Evolutionary conservation across 208 protist species (phyloP).

Genomic region (Leptomonas seymouri): DNA sequence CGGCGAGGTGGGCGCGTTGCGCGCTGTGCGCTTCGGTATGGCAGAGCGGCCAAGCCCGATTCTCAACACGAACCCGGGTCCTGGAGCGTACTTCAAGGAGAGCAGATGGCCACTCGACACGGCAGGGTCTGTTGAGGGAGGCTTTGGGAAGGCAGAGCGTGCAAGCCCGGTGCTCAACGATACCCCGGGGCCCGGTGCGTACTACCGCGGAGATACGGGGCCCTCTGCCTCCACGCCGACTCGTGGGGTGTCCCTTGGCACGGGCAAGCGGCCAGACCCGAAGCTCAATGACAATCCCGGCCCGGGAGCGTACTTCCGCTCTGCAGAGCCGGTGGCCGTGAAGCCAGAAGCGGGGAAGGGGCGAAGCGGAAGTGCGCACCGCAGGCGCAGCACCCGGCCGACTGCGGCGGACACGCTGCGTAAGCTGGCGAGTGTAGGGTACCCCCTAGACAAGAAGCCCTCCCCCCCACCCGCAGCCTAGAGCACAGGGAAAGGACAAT

Average conservation of each 20-base stretch:
- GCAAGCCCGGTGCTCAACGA: background rate
- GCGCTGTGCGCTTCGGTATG: background rate
- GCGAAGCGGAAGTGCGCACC: background rate
- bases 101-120: background rate
- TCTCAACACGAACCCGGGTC: conserved; percentile 21
- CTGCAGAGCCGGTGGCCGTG: background rate
- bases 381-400: background rate
- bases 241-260: conserved; percentile 3
- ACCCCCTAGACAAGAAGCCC: conserved; percentile 19
- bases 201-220: conserved; percentile 15
- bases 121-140: background rate
- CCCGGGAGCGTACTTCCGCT: conserved; percentile 17
- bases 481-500: no score
- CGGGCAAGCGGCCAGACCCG: conserved; percentile 12
- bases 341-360: background rate
- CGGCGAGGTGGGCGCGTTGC: background rate
- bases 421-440: conserved; percentile 36
- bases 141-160: conserved; percentile 12
- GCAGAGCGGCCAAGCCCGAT: conserved; percentile 1
- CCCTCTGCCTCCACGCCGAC: background rate
- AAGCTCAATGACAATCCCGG: conserved; percentile 14
- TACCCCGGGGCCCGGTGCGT: conserved; percentile 30
- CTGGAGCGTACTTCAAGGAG: conserved; percentile 30
- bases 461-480: no score
- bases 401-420: conserved; percentile 34